These are phyloP conservation scores for Lycium barbarum DNA, from an alignment of 257 asterid species.

Conservation along the genomic window DNA sequence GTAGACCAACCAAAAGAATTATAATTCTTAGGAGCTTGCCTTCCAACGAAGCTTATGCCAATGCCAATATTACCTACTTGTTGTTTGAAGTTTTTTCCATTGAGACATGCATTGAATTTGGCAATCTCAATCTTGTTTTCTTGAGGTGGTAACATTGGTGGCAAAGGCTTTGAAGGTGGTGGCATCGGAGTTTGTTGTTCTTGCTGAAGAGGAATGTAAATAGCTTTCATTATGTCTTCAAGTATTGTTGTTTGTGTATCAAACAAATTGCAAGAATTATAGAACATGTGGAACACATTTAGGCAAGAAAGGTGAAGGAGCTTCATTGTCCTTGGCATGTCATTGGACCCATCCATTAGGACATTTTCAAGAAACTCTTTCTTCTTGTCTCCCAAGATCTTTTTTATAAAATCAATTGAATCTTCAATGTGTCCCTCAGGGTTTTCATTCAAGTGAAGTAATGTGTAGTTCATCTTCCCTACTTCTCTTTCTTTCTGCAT, in stretches of 20 bases:
- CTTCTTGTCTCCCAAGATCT: constrained; percentile 37
- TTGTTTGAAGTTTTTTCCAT: not conserved
- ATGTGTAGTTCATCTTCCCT: constrained; percentile 61
- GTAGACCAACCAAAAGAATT: not conserved
- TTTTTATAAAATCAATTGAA: constrained; percentile 44
- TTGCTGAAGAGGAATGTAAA: constrained; percentile 49
- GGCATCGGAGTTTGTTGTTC: not conserved
- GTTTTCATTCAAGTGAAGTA: constrained; percentile 50
- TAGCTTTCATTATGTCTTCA: constrained; percentile 57
- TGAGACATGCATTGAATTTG: not conserved
- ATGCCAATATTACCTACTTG: not conserved
- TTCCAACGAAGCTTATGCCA: not conserved
- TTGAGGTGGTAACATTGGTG: not conserved
- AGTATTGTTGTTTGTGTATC: constrained; percentile 51
- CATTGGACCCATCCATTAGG: constrained; percentile 33
- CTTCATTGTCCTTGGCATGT: constrained; percentile 46
- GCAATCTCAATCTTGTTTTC: not conserved
- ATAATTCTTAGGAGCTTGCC: not conserved
- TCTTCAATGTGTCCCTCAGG: constrained; percentile 44
- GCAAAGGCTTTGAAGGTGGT: constrained; percentile 30
- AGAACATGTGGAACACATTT: constrained; percentile 63
- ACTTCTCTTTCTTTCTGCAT: constrained; percentile 58
- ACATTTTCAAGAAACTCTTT: constrained; percentile 54
- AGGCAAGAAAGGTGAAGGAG: constrained; percentile 53
- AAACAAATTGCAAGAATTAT: constrained; percentile 51